These are phyloP conservation scores for Malus sieversii DNA, from an alignment of 306 rosid species.

Conservation along the genomic window DNA sequence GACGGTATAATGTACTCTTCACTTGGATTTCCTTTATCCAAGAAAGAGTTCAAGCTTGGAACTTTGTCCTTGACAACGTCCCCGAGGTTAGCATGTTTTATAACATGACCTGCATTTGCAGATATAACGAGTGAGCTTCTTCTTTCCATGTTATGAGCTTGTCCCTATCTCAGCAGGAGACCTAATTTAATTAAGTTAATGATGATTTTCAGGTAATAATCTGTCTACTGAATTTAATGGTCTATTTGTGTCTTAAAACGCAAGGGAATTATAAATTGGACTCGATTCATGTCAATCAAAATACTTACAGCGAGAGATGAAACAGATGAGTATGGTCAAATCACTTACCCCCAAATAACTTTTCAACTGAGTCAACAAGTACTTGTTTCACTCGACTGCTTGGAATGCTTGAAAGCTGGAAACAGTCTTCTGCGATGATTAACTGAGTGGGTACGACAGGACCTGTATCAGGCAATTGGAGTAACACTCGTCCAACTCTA, in stretches of 20 bases:
- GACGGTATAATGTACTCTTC: constrained; percentile 56
- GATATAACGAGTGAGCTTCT: constrained; percentile 2
- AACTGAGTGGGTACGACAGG: constrained; percentile 43
- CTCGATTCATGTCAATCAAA: background rate
- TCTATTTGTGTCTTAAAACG: background rate
- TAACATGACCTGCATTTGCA: constrained; percentile 41
- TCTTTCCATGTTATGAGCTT: background rate
- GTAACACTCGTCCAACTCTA: constrained; percentile 53
- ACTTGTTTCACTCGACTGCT: constrained; percentile 25
- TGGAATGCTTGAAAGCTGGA: constrained; percentile 63
- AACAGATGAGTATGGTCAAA: background rate
- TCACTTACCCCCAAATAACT: constrained; percentile 65
- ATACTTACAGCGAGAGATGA: background rate
- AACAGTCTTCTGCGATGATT: constrained; percentile 79
- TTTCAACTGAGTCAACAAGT: constrained; percentile 42
- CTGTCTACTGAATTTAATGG: background rate
- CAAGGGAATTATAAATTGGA: background rate
- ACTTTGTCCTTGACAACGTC: constrained; percentile 57
- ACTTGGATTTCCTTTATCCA: constrained; percentile 30
- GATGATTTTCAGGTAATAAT: background rate
- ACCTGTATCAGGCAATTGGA: constrained; percentile 34
- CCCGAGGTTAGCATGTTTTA: constrained; percentile 64
- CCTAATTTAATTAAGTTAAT: background rate
- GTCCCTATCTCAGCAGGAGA: background rate
- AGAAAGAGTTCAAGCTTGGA: constrained; percentile 61